Conservation (phyloP, 2,329 filamentous ascomycete species). For the Pseudogymnoascus sp. region DNA sequence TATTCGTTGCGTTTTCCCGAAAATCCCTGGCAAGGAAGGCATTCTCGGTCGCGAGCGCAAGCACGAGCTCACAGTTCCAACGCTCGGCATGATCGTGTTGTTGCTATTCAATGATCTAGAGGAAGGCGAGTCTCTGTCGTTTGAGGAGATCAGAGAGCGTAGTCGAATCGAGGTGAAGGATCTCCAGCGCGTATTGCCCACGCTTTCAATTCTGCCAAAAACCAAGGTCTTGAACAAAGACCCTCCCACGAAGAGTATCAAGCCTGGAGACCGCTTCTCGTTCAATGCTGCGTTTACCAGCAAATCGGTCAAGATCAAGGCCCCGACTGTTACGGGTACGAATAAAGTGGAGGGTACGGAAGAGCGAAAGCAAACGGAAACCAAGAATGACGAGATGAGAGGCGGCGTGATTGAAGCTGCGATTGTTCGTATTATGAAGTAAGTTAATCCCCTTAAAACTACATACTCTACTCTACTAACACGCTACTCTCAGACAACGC, state of each 20-base stretch:
- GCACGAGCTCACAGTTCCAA: conserved; percentile 88
- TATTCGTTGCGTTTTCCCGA: conserved; percentile 70
- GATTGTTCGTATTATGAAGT: conserved; percentile 82
- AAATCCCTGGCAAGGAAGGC: conserved; percentile 62
- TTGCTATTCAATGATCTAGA: conserved; percentile 78
- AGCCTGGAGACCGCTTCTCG: conserved; percentile 66
- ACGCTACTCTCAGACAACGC: conserved; percentile 51
- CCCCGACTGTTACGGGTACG: conserved; percentile 68
- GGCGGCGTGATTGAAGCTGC: conserved; percentile 67
- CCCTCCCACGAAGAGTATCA: conserved; percentile 70
- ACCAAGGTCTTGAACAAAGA: conserved; percentile 74
- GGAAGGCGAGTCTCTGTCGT: conserved; percentile 43
- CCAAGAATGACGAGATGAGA: conserved; percentile 66
- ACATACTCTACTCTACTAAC: conserved; percentile 26
- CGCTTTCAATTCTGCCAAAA: conserved; percentile 75
- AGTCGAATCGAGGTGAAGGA: conserved; percentile 73
- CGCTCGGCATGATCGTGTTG: conserved; percentile 84
- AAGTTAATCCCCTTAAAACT: conserved; percentile 31
- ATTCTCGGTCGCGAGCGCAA: conserved; percentile 57
- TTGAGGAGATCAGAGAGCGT: conserved; percentile 73
- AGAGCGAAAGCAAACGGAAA: conserved; percentile 63
- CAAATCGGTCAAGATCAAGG: conserved; percentile 81
- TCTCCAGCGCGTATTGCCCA: conserved; percentile 69
- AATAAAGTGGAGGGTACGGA: conserved; percentile 76
- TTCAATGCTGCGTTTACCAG: conserved; percentile 79